Evolutionary conservation across 345 rosid species (phyloP).

Genomic region (Geranium brycei): DNA sequence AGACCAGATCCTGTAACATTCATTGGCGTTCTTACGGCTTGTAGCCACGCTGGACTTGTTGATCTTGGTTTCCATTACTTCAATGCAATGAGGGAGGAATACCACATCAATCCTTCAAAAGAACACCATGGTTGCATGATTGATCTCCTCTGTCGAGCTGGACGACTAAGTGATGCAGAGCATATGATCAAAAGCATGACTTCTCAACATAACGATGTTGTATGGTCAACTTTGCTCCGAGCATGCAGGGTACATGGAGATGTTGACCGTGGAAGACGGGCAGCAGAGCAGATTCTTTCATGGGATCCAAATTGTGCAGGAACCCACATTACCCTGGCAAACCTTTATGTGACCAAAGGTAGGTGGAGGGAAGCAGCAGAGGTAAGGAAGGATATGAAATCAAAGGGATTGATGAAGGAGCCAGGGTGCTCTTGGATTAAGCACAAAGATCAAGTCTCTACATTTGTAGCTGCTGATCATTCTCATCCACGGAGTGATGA

Average conservation of each 20-base stretch:
- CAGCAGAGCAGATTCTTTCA: constrained; percentile 58
- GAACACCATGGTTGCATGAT: constrained; percentile 91
- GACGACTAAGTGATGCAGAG: constrained; percentile 62
- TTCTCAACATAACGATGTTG: constrained; percentile 53
- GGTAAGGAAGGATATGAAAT: constrained; percentile 52
- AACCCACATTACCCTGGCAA: constrained; percentile 67
- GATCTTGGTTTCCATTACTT: constrained; percentile 71
- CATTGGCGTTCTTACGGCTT: constrained; percentile 73
- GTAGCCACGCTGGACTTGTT: constrained; percentile 70
- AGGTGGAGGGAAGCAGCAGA: constrained; percentile 71
- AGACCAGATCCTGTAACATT: constrained; percentile 68
- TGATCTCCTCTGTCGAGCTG: constrained; percentile 77
- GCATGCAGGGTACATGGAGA: constrained; percentile 56
- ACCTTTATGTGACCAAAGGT: constrained; percentile 58
- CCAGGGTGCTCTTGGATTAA: constrained; percentile 81
- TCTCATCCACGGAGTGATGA: constrained; percentile 42
- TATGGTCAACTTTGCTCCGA: constrained; percentile 73
- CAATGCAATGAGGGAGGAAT: constrained; percentile 36
- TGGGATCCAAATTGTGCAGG: constrained; percentile 59
- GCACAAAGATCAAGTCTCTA: constrained; percentile 35
- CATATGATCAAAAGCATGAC: constrained; percentile 60
- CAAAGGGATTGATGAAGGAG: constrained; percentile 69
- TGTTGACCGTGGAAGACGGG: constrained; percentile 44
- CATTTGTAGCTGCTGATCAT: constrained; percentile 59
- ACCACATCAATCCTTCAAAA: constrained; percentile 41